phyloP scores from a whole-genome alignment of 2,329 filamentous ascomycete species.

The Monascus ruber region DNA sequence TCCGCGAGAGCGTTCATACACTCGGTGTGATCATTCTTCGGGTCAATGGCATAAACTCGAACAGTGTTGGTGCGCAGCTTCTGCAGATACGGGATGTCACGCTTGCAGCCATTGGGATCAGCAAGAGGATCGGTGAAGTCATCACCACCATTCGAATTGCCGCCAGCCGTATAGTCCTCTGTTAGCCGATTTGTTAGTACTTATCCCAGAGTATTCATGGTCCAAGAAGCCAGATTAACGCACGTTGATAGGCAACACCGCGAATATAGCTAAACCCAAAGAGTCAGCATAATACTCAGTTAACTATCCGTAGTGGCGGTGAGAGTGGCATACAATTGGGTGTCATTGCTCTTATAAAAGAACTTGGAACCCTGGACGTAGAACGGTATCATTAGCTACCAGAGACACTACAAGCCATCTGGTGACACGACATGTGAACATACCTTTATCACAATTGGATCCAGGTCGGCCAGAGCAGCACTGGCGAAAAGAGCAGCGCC shows the following conservation, averaged over 20 bases:
- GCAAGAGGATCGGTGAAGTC: conserved; percentile 75
- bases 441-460: conserved; percentile 54
- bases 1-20: conserved; percentile 78
- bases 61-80: conserved; percentile 82
- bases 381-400: background rate
- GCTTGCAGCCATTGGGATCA: conserved; percentile 58
- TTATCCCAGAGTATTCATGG: background rate
- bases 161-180: conserved; percentile 49
- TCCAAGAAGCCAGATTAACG: conserved; percentile 12
- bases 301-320: background rate
- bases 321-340: conserved; percentile 48
- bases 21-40: conserved; percentile 59
- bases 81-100: conserved; percentile 72
- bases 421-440: background rate
- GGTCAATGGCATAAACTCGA: conserved; percentile 88
- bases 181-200: conserved; percentile 2
- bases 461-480: conserved; percentile 43
- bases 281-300: conserved; percentile 7
- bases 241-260: conserved; percentile 84
- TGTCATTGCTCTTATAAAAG: conserved; percentile 75
- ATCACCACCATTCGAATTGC: conserved; percentile 39
- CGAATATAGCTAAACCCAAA: conserved; percentile 57
- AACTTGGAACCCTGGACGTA: conserved; percentile 60
- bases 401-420: background rate
- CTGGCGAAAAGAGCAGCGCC: conserved; percentile 42